phyloP scores from a whole-genome alignment of 805 yeast genomes.

The Blastobotrys chiropterorum region DNA sequence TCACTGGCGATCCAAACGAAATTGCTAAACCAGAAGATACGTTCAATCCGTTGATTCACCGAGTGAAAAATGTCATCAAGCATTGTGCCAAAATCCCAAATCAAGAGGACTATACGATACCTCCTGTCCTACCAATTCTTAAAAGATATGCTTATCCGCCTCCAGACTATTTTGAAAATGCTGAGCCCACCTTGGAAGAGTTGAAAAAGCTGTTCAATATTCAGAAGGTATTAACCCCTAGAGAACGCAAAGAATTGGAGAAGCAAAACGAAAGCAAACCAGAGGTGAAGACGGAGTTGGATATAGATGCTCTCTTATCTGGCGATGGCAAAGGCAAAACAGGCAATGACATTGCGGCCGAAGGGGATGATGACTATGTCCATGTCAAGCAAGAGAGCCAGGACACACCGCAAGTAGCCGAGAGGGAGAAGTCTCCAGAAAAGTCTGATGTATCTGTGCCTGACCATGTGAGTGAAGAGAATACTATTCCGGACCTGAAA shows the following conservation, averaged over 20 bases:
- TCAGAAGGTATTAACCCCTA: constrained; percentile 9
- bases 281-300: constrained; percentile 13
- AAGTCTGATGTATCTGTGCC: background rate
- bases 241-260: constrained; percentile 6
- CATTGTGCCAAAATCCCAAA: constrained; percentile 28
- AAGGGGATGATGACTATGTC: background rate
- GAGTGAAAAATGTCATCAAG: constrained; percentile 20
- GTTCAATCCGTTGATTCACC: constrained; percentile 26
- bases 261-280: background rate
- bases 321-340: background rate
- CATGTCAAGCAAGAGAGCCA: background rate
- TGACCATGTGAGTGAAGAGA: constrained; percentile 1
- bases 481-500: constrained; percentile 3
- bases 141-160: constrained; percentile 20
- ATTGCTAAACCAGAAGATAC: constrained; percentile 27
- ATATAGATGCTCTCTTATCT: constrained; percentile 19
- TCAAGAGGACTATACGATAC: constrained; percentile 28
- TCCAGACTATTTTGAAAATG: constrained; percentile 13
- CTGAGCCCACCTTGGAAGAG: constrained; percentile 9
- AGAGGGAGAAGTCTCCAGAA: background rate
- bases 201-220: constrained; percentile 18
- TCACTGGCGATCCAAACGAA: constrained; percentile 3
- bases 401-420: background rate
- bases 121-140: constrained; percentile 26
- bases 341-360: background rate